Percentiles rank a stretch among this genome's conserved stretches.
phyloP scores from a whole-genome alignment of 2,329 filamentous ascomycete species.

The Aspergillus thermomutatus region DNA sequence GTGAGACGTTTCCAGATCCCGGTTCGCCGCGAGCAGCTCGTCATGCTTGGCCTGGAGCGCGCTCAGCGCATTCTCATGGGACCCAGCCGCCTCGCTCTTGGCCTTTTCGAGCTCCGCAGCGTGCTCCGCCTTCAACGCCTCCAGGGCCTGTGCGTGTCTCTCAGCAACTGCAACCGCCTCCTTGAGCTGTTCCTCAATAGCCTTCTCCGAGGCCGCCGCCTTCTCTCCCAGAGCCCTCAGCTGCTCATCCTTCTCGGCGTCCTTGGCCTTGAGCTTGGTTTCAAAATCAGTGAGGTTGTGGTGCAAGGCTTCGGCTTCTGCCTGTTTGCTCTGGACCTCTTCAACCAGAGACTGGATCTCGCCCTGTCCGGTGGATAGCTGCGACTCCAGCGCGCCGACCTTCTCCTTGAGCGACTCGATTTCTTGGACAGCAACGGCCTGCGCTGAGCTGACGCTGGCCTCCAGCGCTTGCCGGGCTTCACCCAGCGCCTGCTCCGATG shows the following conservation, averaged over 20 bases:
- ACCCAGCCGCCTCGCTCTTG: constrained; percentile 27
- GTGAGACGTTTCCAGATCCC: constrained; percentile 30
- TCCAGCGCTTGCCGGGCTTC: constrained; percentile 35
- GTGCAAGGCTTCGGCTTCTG: constrained; percentile 36
- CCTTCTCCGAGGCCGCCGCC: constrained; percentile 29
- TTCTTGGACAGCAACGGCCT: constrained; percentile 32
- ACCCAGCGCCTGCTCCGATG: constrained; percentile 31
- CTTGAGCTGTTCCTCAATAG: constrained; percentile 33
- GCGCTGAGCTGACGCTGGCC: constrained; percentile 30
- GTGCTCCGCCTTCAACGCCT: constrained; percentile 34
- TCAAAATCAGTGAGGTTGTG: constrained; percentile 36
- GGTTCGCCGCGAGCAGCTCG: constrained; percentile 25
- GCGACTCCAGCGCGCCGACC: constrained; percentile 30
- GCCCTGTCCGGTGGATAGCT: constrained; percentile 27
- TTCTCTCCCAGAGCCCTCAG: constrained; percentile 34
- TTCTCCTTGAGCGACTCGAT: constrained; percentile 36
- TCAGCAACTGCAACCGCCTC: constrained; percentile 28
- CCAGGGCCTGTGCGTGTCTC: constrained; percentile 31
- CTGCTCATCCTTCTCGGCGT: constrained; percentile 32
- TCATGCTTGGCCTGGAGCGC: constrained; percentile 35
- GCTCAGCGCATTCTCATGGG: constrained; percentile 26
- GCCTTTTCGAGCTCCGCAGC: constrained; percentile 32
- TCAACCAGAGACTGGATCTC: constrained; percentile 34
- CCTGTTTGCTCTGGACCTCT: constrained; percentile 34
- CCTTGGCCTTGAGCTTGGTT: constrained; percentile 35